These are phyloP conservation scores for Vinca minor DNA, from an alignment of 257 asterid species.

Conservation along the genomic window DNA sequence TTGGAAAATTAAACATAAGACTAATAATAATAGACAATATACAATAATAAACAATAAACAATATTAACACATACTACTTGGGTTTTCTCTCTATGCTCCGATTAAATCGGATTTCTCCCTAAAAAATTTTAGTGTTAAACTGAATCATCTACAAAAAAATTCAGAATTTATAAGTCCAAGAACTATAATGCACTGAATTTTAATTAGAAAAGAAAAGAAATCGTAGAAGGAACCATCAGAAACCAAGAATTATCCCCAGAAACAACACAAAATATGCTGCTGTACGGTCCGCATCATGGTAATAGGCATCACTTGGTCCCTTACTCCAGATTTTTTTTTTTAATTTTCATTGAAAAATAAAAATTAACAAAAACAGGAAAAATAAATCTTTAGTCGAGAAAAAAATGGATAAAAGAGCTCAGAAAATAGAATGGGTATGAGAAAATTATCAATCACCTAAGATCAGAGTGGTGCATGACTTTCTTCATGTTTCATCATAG, in stretches of 20 bases:
- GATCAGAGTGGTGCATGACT: slow-evolving; percentile 45
- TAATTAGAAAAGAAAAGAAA: not conserved
- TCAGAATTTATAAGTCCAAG: no score
- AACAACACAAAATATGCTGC: slow-evolving; percentile 23
- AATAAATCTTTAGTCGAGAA: not conserved
- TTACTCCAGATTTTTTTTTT: not conserved
- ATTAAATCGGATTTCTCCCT: no score
- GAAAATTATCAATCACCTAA: slow-evolving; percentile 24
- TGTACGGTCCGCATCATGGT: slow-evolving; percentile 43
- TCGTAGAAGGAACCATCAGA: slow-evolving; percentile 22
- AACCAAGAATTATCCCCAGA: slow-evolving; percentile 25
- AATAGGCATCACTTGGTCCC: slow-evolving; percentile 24
- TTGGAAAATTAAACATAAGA: no score
- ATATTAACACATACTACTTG: no score
- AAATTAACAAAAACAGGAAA: not conserved
- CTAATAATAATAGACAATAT: no score
- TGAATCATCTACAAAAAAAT: no score
- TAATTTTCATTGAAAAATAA: no score
- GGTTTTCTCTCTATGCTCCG: no score
- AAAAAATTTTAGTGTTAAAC: no score
- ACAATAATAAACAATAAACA: no score
- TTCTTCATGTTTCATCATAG: slow-evolving; percentile 17
- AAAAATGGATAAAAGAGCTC: slow-evolving; percentile 17
- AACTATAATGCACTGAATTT: not conserved
- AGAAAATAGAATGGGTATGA: slow-evolving; percentile 30